Evolutionary conservation across 345 rosid genomes (phyloP).

Genomic region (Schrenkiella parvula): DNA sequence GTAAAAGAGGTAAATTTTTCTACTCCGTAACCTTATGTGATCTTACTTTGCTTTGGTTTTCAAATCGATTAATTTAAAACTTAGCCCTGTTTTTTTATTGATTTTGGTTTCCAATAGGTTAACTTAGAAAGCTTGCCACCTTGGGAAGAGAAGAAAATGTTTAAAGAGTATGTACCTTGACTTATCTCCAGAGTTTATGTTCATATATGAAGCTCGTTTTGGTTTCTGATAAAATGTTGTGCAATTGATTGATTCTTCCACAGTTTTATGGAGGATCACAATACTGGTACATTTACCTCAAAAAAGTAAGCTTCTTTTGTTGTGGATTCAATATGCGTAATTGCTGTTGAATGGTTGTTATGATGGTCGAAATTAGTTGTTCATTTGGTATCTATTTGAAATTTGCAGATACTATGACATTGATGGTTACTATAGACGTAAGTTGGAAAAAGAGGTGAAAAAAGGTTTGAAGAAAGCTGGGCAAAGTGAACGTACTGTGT

Average conservation of each 20-base stretch:
- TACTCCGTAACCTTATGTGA: neutral
- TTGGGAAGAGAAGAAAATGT: slow-evolving; percentile 98
- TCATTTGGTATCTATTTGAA: neutral
- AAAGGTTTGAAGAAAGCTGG: slow-evolving; percentile 60
- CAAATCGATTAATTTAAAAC: neutral
- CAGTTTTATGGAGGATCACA: slow-evolving; percentile 97
- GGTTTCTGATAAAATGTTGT: neutral
- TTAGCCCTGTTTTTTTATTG: neutral
- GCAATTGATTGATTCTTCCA: neutral
- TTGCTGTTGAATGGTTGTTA: neutral
- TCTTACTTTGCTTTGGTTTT: neutral
- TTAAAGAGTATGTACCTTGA: slow-evolving; percentile 55
- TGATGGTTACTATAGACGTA: slow-evolving; percentile 65
- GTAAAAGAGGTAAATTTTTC: slow-evolving; percentile 61
- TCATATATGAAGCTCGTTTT: neutral
- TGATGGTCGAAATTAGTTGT: neutral
- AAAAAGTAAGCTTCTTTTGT: slow-evolving; percentile 59
- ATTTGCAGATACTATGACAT: slow-evolving; percentile 68
- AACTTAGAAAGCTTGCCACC: slow-evolving; percentile 83
- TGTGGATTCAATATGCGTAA: neutral
- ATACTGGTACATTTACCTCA: slow-evolving; percentile 92
- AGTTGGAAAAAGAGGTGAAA: slow-evolving; percentile 65
- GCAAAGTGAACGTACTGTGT: slow-evolving; percentile 65
- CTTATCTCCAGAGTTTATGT: neutral
- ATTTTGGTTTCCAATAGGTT: slow-evolving; percentile 39